A percentile compares a stretch with the other conserved stretches of the same genome.
Conservation (phyloP, 225 moss, liverwort and hornwort species). For the Neckera pumila region DNA sequence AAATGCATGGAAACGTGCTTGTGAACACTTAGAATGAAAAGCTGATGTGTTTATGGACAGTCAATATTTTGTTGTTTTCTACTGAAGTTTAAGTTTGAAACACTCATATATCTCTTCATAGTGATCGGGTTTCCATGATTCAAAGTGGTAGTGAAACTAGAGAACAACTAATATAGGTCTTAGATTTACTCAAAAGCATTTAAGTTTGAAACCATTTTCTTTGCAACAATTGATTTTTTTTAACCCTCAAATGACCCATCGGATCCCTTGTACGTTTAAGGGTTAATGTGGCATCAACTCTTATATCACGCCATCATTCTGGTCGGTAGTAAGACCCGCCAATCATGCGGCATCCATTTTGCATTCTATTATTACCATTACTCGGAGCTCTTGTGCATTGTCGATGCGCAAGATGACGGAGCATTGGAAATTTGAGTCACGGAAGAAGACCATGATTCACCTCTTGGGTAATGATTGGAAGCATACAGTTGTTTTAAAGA, state of each 20-base stretch:
- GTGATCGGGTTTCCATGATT: background rate
- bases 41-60: background rate
- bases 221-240: background rate
- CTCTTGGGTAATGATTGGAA: background rate
- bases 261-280: background rate
- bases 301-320: background rate
- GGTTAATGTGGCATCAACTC: background rate
- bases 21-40: background rate
- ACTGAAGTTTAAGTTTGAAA: background rate
- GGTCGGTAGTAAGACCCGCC: background rate
- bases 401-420: background rate
- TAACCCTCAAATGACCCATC: background rate
- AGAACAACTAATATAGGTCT: background rate
- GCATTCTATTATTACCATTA: background rate
- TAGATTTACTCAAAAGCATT: background rate
- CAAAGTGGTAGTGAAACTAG: background rate
- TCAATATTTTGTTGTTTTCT: background rate
- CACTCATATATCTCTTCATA: background rate
- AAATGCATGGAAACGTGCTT: background rate
- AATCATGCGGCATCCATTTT: background rate
- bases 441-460: background rate
- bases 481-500: background rate
- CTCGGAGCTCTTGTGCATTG: background rate
- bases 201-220: background rate
- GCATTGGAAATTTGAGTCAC: background rate